phyloP scores from a whole-genome alignment of 2,329 filamentous ascomycete genomes.

The Didymella pinodella region DNA sequence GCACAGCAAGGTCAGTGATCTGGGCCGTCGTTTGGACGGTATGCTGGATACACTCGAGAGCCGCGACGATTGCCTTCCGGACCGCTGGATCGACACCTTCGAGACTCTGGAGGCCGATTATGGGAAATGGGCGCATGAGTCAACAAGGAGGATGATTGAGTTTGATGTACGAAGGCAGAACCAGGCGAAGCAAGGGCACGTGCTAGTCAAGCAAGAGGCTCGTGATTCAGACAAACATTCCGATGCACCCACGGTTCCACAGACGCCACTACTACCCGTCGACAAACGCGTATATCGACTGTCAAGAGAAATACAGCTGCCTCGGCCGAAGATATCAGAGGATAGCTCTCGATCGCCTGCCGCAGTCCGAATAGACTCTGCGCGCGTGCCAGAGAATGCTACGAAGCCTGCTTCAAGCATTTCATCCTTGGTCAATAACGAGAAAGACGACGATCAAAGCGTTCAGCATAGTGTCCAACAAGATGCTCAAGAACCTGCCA shows the following conservation, averaged over 20 bases:
- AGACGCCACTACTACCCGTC: conserved; percentile 6
- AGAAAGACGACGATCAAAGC: neutral
- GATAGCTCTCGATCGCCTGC: neutral
- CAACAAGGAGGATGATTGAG: conserved; percentile 76
- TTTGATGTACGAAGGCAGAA: conserved; percentile 58
- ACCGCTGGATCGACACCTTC: conserved; percentile 86
- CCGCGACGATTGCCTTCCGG: conserved; percentile 81
- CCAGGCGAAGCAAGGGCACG: conserved; percentile 21
- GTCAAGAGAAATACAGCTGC: conserved; percentile 10
- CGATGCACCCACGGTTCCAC: conserved; percentile 9
- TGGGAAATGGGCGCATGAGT: conserved; percentile 79
- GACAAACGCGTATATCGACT: conserved; percentile 16
- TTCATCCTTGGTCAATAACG: neutral
- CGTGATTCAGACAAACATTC: conserved; percentile 22
- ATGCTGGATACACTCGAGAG: conserved; percentile 91
- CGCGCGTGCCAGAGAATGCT: neutral
- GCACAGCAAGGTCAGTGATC: conserved; percentile 71
- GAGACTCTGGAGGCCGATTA: conserved; percentile 81
- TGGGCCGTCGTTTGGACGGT: conserved; percentile 78
- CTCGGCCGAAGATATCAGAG: neutral
- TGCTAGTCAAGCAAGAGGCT: conserved; percentile 5
- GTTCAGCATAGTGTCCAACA: neutral
- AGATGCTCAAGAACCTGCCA: neutral
- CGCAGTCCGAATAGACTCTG: neutral
- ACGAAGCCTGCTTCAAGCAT: neutral